A percentile compares a stretch with the other conserved stretches of the same genome.
phyloP scores from a whole-genome alignment of 2,329 filamentous ascomycete genomes.

The Pseudocercospora vitis region DNA sequence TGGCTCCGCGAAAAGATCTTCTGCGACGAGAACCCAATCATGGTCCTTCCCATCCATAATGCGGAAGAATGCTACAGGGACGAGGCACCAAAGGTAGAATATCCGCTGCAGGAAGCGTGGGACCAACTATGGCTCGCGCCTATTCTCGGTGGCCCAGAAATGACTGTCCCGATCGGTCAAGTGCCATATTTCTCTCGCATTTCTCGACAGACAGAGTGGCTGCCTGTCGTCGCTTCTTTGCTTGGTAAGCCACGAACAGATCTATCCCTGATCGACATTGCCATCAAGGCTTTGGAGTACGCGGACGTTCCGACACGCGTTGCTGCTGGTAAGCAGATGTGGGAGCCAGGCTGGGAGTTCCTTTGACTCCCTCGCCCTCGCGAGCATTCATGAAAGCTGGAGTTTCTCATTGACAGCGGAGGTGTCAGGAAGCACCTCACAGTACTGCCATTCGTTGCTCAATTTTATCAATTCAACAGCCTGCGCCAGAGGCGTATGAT shows the following conservation, averaged over 20 bases:
- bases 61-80: slow-evolving; percentile 6
- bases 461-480: no score
- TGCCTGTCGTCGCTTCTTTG: background rate
- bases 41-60: slow-evolving; percentile 3
- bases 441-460: no score
- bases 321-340: slow-evolving; percentile 3
- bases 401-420: no score
- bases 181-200: slow-evolving; percentile 8
- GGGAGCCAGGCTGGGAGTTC: background rate
- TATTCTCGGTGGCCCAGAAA: slow-evolving; percentile 10
- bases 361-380: no score
- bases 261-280: background rate
- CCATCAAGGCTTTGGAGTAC: background rate
- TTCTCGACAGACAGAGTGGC: background rate
- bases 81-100: background rate
- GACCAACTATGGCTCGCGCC: slow-evolving; percentile 11
- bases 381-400: no score
- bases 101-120: slow-evolving; percentile 1
- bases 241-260: background rate
- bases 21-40: background rate
- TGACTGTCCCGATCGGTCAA: slow-evolving; percentile 14
- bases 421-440: no score
- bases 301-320: background rate
- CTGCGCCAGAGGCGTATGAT: no score
- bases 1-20: slow-evolving; percentile 1